phyloP scores from a whole-genome alignment of 1,284 basidiomycete genomes.

The Sanguinoderma infundibulare region DNA sequence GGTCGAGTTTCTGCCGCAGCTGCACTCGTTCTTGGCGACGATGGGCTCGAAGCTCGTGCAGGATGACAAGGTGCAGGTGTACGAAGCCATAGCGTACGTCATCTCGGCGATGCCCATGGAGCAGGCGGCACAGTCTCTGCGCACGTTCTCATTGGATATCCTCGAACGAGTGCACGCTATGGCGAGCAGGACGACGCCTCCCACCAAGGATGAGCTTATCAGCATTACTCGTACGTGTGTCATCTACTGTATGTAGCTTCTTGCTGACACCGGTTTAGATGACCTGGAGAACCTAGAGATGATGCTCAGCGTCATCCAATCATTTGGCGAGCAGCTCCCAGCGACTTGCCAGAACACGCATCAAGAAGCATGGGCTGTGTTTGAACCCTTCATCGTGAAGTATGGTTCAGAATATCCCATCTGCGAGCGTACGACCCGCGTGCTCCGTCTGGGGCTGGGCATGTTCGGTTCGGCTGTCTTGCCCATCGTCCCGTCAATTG shows the following conservation, averaged over 20 bases:
- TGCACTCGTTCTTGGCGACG: slow-evolving; percentile 87
- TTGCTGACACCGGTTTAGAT: slow-evolving; percentile 54
- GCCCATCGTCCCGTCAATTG: slow-evolving; percentile 70
- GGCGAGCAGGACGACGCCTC: slow-evolving; percentile 49
- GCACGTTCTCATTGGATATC: slow-evolving; percentile 83
- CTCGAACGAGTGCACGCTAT: slow-evolving; percentile 71
- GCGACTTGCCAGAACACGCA: slow-evolving; percentile 80
- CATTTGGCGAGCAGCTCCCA: slow-evolving; percentile 84
- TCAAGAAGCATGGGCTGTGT: slow-evolving; percentile 81
- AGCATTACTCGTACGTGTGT: slow-evolving; percentile 28
- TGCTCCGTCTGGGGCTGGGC: slow-evolving; percentile 82
- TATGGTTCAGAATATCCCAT: slow-evolving; percentile 83
- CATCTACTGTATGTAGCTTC: not conserved
- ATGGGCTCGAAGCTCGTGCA: slow-evolving; percentile 81
- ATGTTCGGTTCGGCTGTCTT: slow-evolving; percentile 80
- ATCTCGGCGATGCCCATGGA: slow-evolving; percentile 92
- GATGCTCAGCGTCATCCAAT: slow-evolving; percentile 81
- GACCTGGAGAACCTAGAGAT: slow-evolving; percentile 89
- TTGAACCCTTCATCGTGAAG: slow-evolving; percentile 82
- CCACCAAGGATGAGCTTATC: slow-evolving; percentile 68
- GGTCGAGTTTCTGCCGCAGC: slow-evolving; percentile 88
- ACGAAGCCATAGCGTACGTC: slow-evolving; percentile 94
- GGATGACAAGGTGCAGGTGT: slow-evolving; percentile 90
- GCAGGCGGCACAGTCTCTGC: slow-evolving; percentile 82
- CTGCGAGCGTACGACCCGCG: slow-evolving; percentile 87